These are phyloP conservation scores for Xylariomycetidae sp. DNA, from an alignment of 2,329 filamentous ascomycete genomes.

Conservation along the genomic window DNA sequence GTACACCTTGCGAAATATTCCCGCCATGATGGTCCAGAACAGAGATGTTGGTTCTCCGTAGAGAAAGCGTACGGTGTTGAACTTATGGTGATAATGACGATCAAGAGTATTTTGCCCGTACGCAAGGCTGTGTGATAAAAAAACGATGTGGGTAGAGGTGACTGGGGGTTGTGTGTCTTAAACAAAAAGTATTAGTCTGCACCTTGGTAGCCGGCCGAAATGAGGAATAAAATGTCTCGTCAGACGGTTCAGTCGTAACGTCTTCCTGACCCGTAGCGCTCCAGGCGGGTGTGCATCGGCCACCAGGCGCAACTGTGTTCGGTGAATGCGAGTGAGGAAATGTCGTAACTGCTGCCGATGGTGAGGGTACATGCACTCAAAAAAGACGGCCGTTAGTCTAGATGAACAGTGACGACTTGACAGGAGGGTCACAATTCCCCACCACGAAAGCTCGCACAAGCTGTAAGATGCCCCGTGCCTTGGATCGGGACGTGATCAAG, in stretches of 20 bases:
- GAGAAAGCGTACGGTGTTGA: too few species aligned
- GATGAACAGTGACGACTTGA: conserved; percentile 30
- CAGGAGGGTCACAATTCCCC: conserved; percentile 32
- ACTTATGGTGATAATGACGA: conserved; percentile 16
- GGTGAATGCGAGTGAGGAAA: conserved; percentile 21
- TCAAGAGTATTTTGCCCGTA: conserved; percentile 18
- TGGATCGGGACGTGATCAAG: conserved; percentile 29
- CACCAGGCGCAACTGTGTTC: conserved; percentile 22
- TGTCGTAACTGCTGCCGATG: conserved; percentile 22
- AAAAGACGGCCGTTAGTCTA: conserved; percentile 19
- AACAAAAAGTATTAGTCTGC: conserved; percentile 34
- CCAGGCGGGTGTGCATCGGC: conserved; percentile 22
- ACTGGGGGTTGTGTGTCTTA: conserved; percentile 27
- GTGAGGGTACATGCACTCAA: conserved; percentile 22
- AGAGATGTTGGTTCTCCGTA: too few species aligned
- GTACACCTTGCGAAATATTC: conserved; percentile 90
- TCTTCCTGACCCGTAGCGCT: conserved; percentile 26
- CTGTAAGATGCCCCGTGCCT: conserved; percentile 34
- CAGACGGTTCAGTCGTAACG: conserved; percentile 28
- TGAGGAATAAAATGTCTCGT: conserved; percentile 40
- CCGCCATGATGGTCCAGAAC: conserved; percentile 84
- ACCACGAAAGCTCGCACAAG: conserved; percentile 35
- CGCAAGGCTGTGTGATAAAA: conserved; percentile 20
- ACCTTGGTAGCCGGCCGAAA: conserved; percentile 27
- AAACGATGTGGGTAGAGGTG: conserved; percentile 21